Base-by-base conservation (phyloP, 208 protist genomes). In the Leishmania martiniquensis region DNA sequence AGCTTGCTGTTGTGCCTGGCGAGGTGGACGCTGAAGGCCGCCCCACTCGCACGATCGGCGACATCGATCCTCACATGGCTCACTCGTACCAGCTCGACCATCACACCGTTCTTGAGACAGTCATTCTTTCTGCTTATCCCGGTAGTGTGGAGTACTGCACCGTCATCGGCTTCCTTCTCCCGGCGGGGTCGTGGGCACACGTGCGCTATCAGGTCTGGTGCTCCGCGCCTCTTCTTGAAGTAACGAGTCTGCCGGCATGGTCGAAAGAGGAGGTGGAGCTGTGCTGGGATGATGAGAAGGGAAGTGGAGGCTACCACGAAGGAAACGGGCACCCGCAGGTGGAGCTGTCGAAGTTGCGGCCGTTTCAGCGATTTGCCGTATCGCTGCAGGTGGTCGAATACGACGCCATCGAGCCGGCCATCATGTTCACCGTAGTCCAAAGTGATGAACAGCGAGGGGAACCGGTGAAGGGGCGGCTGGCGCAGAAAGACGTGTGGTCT, bases 231-330 rank as follows among this genome's bases (percentile, higher is more conserved):
- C 66, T 87, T 63, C 70, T 85, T 10, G 68, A 84, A 29, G 81
- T 87, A 32, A 66, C 47, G 13, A 29, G 79, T 25, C 73, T 95
- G 45, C 94, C 94, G 34, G 52, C 75, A 52, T 96, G 89, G 91
- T 47, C 79, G 42, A 89, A 91, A 77, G 72, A 94, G 59, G 82
- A 72, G 63, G 76, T 93, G 32, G 29, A 44, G 13, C 78, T 89
- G 2, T 67, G 75, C 49, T 96, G 92, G 94, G 51, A 70, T 49
- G 70, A 80, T 15, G 65, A 51, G 52, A 59, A 78, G 32, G 89
- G 88, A 66, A 93, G 89, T 76, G 89, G 89, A 20, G 86, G 83
- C 65, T 97, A 90, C 76, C 94, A 97, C 81, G 85, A 92, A 13
- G 85, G 86, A 32, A 87, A 65, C 57, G 60, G 81, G 20, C 90